Conservation (phyloP, 306 rosid species). For the Sindora glabra region DNA sequence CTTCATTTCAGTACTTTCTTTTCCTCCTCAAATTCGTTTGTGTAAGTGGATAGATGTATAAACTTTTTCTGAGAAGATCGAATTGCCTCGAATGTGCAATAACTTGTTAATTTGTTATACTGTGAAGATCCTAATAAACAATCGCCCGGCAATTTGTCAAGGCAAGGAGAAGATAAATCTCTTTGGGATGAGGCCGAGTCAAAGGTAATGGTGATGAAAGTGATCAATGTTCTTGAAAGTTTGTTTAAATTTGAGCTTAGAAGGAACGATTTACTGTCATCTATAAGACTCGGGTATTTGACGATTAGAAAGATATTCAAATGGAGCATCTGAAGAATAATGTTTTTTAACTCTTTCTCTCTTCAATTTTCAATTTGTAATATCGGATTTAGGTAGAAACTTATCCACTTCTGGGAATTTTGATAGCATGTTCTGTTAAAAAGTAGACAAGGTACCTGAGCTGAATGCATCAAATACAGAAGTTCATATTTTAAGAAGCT, state of each 20-base stretch:
- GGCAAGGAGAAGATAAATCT: constrained; percentile 9
- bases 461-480: background rate
- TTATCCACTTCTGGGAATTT: background rate
- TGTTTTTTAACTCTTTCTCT: background rate
- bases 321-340: background rate
- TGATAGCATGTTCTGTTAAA: too few relatives aligned
- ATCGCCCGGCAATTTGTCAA: too few relatives aligned
- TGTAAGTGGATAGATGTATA: too few relatives aligned
- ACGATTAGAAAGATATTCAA: background rate
- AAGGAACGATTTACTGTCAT: background rate
- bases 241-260: background rate
- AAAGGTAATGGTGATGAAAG: constrained; percentile 33
- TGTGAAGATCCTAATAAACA: too few relatives aligned
- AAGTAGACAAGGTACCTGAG: too few relatives aligned
- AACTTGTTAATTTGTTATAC: too few relatives aligned
- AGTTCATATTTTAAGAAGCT: background rate
- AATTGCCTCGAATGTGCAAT: too few relatives aligned
- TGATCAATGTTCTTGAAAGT: background rate
- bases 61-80: too few relatives aligned
- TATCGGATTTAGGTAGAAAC: background rate
- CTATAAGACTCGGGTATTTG: background rate
- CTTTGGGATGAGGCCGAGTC: constrained; percentile 27
- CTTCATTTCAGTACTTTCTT: constrained; percentile 6
- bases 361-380: background rate
- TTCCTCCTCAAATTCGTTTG: background rate